Conservation (phyloP, 345 rosid species). For the Arabidopsis suecica region DNA sequence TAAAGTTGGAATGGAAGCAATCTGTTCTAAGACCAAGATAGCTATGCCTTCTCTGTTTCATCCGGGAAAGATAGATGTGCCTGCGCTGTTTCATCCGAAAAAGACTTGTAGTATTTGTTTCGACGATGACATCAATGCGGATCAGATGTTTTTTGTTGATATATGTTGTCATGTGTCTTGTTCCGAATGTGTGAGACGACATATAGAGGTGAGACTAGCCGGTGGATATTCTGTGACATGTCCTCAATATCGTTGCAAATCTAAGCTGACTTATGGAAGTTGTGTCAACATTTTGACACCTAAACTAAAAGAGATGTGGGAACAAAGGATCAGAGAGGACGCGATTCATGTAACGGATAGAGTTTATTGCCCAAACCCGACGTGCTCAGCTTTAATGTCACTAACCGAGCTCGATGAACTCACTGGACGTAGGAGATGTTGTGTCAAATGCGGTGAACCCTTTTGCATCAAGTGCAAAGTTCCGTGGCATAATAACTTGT, state of each 20-base stretch:
- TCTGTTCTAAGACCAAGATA: background rate
- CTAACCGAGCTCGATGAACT: background rate
- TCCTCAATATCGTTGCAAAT: background rate
- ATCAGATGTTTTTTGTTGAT: background rate
- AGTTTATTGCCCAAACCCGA: background rate
- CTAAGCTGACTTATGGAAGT: background rate
- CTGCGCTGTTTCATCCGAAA: background rate
- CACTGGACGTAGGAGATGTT: background rate
- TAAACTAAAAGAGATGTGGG: background rate
- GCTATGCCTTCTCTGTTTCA: background rate
- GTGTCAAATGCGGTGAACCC: background rate
- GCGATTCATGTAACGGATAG: background rate
- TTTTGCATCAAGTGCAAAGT: background rate
- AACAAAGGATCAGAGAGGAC: background rate
- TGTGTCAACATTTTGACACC: background rate
- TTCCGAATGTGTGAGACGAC: background rate
- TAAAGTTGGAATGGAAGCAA: background rate
- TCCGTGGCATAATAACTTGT: background rate
- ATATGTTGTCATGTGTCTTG: background rate
- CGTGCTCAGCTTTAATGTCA: background rate
- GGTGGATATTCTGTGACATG: background rate
- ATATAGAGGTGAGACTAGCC: background rate
- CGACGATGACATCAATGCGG: background rate
- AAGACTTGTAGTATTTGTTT: conserved; percentile 2
- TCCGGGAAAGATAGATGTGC: background rate